A percentile compares a stretch with the other conserved stretches of the same genome.
phyloP scores from a whole-genome alignment of 1,284 basidiomycete species.

The Irpex lacteus region DNA sequence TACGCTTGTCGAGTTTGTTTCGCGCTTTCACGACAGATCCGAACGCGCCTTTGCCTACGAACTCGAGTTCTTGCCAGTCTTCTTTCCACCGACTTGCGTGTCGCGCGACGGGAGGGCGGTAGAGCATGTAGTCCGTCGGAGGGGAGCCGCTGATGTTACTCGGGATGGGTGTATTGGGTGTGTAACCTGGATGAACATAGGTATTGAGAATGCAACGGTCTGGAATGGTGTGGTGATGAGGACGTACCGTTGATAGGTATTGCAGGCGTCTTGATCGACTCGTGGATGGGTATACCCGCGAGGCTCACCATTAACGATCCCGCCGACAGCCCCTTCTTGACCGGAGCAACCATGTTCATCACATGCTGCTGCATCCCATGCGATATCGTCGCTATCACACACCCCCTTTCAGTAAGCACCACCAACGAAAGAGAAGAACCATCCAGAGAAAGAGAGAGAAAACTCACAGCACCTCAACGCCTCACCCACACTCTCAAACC shows the following conservation, averaged over 20 bases:
- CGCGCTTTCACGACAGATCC: slow-evolving; percentile 93
- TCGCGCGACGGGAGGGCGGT: slow-evolving; percentile 31
- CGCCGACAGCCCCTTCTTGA: slow-evolving; percentile 50
- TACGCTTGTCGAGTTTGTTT: slow-evolving; percentile 75
- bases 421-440: neutral
- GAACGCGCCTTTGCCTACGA: slow-evolving; percentile 87
- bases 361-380: slow-evolving; percentile 46
- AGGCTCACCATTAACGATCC: slow-evolving; percentile 38
- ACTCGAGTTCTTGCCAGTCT: slow-evolving; percentile 81
- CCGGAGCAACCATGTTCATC: slow-evolving; percentile 54
- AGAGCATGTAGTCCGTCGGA: slow-evolving; percentile 56
- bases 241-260: slow-evolving; percentile 33
- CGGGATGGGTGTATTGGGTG: neutral
- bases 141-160: slow-evolving; percentile 46
- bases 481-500: slow-evolving; percentile 33
- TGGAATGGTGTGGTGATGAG: neutral
- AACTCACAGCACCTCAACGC: slow-evolving; percentile 27
- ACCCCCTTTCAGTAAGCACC: neutral
- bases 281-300: slow-evolving; percentile 18
- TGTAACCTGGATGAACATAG: neutral
- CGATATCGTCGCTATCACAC: slow-evolving; percentile 46
- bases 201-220: too few species aligned
- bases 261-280: slow-evolving; percentile 27
- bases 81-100: slow-evolving; percentile 77
- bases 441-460: neutral